phyloP scores from a whole-genome alignment of 805 yeast genomes.

The Zygosaccharomyces gambellarensis region DNA sequence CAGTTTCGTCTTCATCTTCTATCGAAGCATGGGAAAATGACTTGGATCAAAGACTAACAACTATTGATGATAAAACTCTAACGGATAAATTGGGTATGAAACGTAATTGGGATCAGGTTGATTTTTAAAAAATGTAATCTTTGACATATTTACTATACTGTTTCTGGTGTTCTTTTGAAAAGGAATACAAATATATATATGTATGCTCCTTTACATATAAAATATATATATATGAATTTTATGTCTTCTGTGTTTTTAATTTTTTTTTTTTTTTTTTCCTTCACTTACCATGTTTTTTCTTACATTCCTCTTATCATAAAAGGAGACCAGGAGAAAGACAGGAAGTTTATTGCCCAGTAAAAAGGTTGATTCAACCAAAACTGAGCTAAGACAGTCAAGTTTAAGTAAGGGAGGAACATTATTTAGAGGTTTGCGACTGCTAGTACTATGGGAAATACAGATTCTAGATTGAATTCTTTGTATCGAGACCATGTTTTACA shows the following conservation, averaged over 20 bases:
- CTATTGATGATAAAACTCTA: slow-evolving; percentile 31
- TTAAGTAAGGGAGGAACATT: background rate
- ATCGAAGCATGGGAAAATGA: slow-evolving; percentile 39
- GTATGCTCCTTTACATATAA: slow-evolving; percentile 1
- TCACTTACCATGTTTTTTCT: background rate
- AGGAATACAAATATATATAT: background rate
- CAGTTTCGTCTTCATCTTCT: slow-evolving; percentile 35
- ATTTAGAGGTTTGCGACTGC: background rate
- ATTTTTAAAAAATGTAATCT: slow-evolving; percentile 5
- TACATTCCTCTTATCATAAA: background rate
- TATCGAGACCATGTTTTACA: slow-evolving; percentile 45
- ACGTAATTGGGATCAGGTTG: slow-evolving; percentile 17
- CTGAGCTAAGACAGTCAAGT: background rate
- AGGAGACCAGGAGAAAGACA: slow-evolving; percentile 2
- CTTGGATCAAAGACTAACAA: slow-evolving; percentile 34
- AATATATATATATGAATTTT: background rate
- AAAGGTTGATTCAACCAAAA: background rate
- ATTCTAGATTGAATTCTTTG: slow-evolving; percentile 52
- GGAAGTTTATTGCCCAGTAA: background rate
- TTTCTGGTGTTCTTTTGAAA: background rate
- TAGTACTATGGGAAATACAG: slow-evolving; percentile 62
- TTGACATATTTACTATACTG: background rate
- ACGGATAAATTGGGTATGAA: slow-evolving; percentile 21
- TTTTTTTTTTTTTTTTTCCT: background rate
- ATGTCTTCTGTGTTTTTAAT: background rate